These are phyloP conservation scores for Brassica napus DNA, from an alignment of 345 rosid genomes.

Conservation along the genomic window Da-Ae NC_063449.1:22542501-22543000, in stretches of 20 bases:
- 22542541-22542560: too few species aligned
- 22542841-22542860: background rate
- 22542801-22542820: background rate
- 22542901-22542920: background rate
- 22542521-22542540: too few species aligned
- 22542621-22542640: too few species aligned
- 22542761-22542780: background rate
- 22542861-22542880: background rate
- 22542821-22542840: background rate
- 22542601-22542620: too few species aligned
- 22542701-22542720: background rate
- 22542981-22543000: background rate
- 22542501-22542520: too few species aligned
- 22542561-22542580: too few species aligned
- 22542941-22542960: background rate
- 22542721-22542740: background rate
- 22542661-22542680: background rate
- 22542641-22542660: background rate
- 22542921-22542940: background rate
- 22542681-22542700: too few species aligned
- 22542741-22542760: background rate
- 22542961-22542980: background rate
- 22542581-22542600: too few species aligned
- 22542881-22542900: background rate
- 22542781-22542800: background rate